A percentile compares a stretch with the other conserved stretches of the same genome.
phyloP scores from a whole-genome alignment of 2,329 filamentous ascomycete genomes.

The Colletotrichum sp. region DNA sequence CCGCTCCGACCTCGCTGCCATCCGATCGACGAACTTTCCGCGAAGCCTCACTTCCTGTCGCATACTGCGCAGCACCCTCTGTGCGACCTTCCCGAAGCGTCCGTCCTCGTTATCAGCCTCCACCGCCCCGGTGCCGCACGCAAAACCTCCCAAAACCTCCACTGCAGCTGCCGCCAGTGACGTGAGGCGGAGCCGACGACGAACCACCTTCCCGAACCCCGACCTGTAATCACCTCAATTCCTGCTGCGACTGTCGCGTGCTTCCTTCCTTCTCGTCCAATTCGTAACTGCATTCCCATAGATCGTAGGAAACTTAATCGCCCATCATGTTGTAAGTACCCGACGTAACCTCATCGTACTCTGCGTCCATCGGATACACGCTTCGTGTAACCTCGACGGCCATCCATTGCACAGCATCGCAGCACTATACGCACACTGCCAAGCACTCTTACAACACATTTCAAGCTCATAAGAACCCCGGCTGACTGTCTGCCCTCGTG shows the following conservation, averaged over 20 bases:
- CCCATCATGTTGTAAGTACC: conserved; percentile 20
- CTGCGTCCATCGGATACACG: neutral
- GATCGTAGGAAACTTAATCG: neutral
- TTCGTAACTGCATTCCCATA: neutral
- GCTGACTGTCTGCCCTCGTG: neutral
- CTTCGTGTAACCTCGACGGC: neutral
- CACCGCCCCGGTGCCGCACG: neutral
- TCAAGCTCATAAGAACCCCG: neutral
- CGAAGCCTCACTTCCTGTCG: neutral
- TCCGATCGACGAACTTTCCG: neutral
- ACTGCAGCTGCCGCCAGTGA: conserved; percentile 5
- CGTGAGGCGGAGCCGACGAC: conserved; percentile 12
- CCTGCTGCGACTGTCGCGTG: neutral
- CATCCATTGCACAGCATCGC: neutral
- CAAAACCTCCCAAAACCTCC: neutral
- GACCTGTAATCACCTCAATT: neutral
- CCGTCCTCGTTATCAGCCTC: neutral
- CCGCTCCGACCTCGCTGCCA: neutral
- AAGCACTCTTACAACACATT: neutral
- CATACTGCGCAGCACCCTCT: neutral
- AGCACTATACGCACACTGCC: neutral
- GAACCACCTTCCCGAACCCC: conserved; percentile 3
- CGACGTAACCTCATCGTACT: neutral
- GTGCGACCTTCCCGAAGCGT: conserved; percentile 5
- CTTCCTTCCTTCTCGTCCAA: neutral